These are phyloP conservation scores for Dictyostelium intermedium DNA, from an alignment of 78 protist species.

Conservation along the genomic window DNA sequence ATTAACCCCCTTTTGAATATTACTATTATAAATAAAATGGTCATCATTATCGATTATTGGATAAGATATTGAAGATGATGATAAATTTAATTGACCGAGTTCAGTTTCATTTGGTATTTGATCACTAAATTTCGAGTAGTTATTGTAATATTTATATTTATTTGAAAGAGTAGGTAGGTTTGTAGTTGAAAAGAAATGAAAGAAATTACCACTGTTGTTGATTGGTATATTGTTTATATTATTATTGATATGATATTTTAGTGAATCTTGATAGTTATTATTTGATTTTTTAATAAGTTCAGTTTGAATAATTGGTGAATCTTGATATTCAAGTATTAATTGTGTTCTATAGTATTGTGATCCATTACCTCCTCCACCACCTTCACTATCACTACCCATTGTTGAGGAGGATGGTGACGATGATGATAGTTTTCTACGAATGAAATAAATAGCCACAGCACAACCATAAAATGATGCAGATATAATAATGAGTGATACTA, in stretches of 20 bases:
- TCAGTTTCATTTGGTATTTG: not conserved
- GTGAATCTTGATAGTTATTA: not conserved
- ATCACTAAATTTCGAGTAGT: not conserved
- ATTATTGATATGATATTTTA: not conserved
- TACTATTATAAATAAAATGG: not conserved
- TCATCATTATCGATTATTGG: not conserved
- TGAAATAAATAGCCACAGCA: not conserved
- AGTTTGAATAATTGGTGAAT: conserved; percentile 54
- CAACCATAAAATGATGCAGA: conserved; percentile 26
- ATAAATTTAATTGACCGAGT: not conserved
- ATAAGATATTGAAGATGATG: not conserved
- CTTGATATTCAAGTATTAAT: conserved; percentile 56
- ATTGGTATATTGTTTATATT: not conserved
- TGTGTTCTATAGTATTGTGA: conserved; percentile 68
- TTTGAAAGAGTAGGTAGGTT: not conserved
- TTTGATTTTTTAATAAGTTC: conserved; percentile 27
- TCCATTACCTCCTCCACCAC: not conserved
- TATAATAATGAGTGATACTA: not conserved
- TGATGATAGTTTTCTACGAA: not conserved
- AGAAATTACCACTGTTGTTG: too few relatives aligned
- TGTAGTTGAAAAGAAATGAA: not conserved
- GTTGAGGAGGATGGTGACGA: not conserved
- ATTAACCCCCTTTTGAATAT: too few relatives aligned
- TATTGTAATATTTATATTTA: not conserved
- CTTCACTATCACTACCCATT: not conserved